Base-by-base conservation (phyloP, 2,329 filamentous ascomycete genomes). In the Neurospora sp. region DNA sequence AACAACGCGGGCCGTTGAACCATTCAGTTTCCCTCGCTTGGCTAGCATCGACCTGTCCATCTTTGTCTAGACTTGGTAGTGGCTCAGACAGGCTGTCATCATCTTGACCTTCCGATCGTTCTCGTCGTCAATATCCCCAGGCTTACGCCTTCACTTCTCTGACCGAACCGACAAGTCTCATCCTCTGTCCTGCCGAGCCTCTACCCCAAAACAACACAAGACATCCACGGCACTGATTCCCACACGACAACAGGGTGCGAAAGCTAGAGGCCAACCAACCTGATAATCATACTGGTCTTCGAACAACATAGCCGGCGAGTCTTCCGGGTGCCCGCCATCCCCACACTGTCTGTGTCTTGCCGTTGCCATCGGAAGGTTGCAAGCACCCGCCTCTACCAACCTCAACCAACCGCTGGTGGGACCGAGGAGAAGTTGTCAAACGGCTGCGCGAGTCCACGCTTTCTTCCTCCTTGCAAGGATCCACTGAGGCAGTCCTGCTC, bases 311-410 rank as follows among this genome's bases (percentile, higher is more conserved):
- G 38, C 23, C 46, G 42, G 62, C 62, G 42, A 67, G 58, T 52
- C 46, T 33, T 62, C 58, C 36, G 28, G 42, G 69, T 71, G 58
- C 40, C 23, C 46, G 42, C 28, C 42, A 42, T 68, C 68, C 38
- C 72, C 71, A 71, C 69, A 36, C 66, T 68, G 43, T 43, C 72
- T 73, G 71, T 68, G 67, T 66, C 70, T 68, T 72, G 58, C 72
- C 72, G 70, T 70, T 43, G 52, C 69, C 72, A 67, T 71, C 71
- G 70, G 69, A 40, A 71, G 67, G 36, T 52, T 66, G 66, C 70
- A 66, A 70, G 43, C 67, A 68, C 52, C 23, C 46, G 42, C 15
- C 39, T 66, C 66, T 67, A n/a, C 17, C 36, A 67, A 62, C 28
- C 40, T 38, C 62, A 62, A 58, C 62, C 71, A 42, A 40, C 66